These are phyloP conservation scores for Trametes meyenii DNA, from an alignment of 768 basidiomycete species.

Conservation along the genomic window DNA sequence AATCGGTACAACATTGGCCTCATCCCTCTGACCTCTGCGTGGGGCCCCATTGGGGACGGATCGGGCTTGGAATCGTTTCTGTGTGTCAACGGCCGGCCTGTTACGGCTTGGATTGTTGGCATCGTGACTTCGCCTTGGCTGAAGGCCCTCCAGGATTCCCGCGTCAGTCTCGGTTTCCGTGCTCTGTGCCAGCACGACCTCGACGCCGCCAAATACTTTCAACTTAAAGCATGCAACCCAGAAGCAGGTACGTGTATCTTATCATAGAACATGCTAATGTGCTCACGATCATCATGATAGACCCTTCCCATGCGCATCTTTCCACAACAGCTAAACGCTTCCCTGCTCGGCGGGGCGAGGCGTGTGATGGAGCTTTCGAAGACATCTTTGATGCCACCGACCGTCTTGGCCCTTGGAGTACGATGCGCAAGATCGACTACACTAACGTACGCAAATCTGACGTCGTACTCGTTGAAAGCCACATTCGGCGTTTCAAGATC, in stretches of 20 bases:
- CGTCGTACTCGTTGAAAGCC: background rate
- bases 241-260: background rate
- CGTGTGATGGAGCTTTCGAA: background rate
- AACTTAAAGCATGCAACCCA: background rate
- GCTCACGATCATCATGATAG: background rate
- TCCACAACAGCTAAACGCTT: background rate
- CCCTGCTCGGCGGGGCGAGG: background rate
- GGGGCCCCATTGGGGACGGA: too few relatives aligned
- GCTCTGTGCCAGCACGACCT: background rate
- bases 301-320: background rate
- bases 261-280: background rate
- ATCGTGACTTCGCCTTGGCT: too few relatives aligned
- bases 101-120: too few relatives aligned
- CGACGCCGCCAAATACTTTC: background rate
- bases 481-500: background rate
- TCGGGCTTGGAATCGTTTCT: too few relatives aligned
- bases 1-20: too few relatives aligned
- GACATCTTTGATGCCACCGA: background rate
- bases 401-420: background rate
- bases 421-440: background rate
- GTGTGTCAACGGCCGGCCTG: too few relatives aligned
- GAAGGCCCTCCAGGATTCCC: background rate
- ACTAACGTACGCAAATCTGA: background rate
- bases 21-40: too few relatives aligned
- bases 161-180: background rate